Percentiles rank a stretch among this genome's conserved stretches.
These are phyloP conservation scores for Fomitopsis pulvina DNA, from an alignment of 768 basidiomycete genomes.

Conservation along the genomic window DNA sequence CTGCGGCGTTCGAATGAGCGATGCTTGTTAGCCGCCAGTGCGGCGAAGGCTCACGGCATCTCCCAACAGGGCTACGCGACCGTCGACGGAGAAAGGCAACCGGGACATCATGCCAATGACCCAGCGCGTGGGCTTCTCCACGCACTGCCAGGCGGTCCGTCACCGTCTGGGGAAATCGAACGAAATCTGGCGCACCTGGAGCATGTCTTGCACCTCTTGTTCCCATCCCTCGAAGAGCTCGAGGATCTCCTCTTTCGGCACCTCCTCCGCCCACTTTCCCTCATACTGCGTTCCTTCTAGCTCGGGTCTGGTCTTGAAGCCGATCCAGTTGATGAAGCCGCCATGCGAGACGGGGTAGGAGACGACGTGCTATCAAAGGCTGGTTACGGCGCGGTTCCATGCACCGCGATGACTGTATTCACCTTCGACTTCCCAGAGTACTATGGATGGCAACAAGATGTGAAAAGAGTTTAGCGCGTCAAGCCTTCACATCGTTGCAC, in stretches of 20 bases:
- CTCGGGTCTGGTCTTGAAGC: slow-evolving; percentile 16
- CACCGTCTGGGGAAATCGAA: neutral
- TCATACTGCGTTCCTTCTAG: slow-evolving; percentile 18
- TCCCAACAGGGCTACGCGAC: slow-evolving; percentile 24
- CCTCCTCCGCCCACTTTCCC: slow-evolving; percentile 19
- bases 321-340: slow-evolving; percentile 18
- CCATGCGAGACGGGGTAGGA: slow-evolving; percentile 22
- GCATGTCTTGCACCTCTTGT: slow-evolving; percentile 18
- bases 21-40: neutral
- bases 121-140: slow-evolving; percentile 20
- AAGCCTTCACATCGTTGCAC: too few species aligned
- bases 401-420: neutral
- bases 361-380: slow-evolving; percentile 17
- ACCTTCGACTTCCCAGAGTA: slow-evolving; percentile 18
- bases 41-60: slow-evolving; percentile 22
- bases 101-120: slow-evolving; percentile 21
- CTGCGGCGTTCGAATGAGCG: slow-evolving; percentile 3
- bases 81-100: slow-evolving; percentile 19
- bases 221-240: slow-evolving; percentile 19
- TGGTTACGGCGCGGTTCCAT: neutral
- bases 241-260: slow-evolving; percentile 14
- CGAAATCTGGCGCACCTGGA: slow-evolving; percentile 8
- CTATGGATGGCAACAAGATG: neutral
- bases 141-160: slow-evolving; percentile 8
- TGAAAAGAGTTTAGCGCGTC: too few species aligned